Conservation (phyloP, 805 yeast genomes). For the Wickerhamomyces chaumierensis region DNA sequence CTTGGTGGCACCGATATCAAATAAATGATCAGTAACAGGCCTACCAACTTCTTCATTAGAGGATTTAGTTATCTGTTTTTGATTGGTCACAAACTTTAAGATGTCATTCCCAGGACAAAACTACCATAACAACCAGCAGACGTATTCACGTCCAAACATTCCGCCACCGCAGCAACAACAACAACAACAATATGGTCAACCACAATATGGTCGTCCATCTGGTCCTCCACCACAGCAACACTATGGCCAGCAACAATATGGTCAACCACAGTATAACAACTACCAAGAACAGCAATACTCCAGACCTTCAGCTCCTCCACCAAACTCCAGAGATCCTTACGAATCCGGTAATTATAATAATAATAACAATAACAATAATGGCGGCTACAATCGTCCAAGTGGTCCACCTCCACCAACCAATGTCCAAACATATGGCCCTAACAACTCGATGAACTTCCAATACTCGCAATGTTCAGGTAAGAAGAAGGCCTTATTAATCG, state of each 20-base stretch:
- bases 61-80: no score
- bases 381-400: background rate
- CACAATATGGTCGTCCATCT: slow-evolving; percentile 6
- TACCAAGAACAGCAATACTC: slow-evolving; percentile 3
- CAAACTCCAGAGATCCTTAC: background rate
- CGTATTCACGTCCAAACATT: background rate
- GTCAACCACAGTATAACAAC: no score
- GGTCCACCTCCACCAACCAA: slow-evolving; percentile 3
- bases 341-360: no score
- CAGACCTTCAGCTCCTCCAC: slow-evolving; percentile 2
- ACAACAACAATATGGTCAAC: slow-evolving; percentile 5
- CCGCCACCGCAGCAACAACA: background rate
- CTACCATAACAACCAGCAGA: background rate
- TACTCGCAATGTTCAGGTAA: slow-evolving; percentile 64
- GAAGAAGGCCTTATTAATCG: slow-evolving; percentile 65
- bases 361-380: background rate
- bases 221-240: slow-evolving; percentile 13
- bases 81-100: no score
- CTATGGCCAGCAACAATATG: slow-evolving; percentile 4
- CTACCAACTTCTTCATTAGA: no score
- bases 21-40: no score
- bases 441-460: slow-evolving; percentile 27
- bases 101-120: background rate
- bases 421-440: slow-evolving; percentile 12
- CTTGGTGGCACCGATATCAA: no score